These are phyloP conservation scores for Trebouxia sp. DNA, from an alignment of 139 green algal genomes.

Conservation along the genomic window DNA sequence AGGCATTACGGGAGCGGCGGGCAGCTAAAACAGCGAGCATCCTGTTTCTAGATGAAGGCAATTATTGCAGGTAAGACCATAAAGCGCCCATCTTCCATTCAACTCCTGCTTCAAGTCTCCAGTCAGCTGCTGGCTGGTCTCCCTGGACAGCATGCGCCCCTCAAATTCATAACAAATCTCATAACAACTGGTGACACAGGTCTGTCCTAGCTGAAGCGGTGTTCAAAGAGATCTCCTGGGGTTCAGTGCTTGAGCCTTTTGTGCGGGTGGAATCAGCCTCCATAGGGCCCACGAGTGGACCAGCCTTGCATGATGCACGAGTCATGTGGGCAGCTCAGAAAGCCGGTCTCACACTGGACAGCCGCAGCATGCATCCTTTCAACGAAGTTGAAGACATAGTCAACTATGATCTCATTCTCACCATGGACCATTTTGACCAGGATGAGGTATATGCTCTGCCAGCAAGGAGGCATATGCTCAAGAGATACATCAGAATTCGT, in stretches of 20 bases:
- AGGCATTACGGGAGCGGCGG: conserved; percentile 25
- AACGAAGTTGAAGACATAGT: conserved; percentile 57
- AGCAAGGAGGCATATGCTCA: not conserved
- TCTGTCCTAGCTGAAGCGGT: conserved; percentile 47
- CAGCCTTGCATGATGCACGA: conserved; percentile 30
- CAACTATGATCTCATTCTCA: conserved; percentile 58
- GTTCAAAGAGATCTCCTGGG: conserved; percentile 36
- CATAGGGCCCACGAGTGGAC: conserved; percentile 29
- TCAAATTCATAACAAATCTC: no score
- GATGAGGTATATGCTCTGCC: conserved; percentile 43
- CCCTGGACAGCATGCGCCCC: no score
- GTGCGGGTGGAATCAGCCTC: conserved; percentile 42
- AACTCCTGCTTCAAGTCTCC: not conserved
- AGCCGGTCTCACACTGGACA: conserved; percentile 24
- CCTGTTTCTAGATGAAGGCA: conserved; percentile 55
- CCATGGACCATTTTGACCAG: conserved; percentile 63
- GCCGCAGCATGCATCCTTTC: conserved; percentile 36
- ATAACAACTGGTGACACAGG: conserved; percentile 31
- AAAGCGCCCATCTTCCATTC: not conserved
- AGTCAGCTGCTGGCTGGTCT: no score
- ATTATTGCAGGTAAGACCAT: conserved; percentile 33
- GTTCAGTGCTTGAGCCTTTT: conserved; percentile 20
- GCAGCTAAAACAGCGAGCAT: conserved; percentile 22
- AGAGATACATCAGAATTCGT: not conserved
- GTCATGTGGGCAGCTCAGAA: conserved; percentile 28